Conservation (phyloP, 257 asterid species). For the Rhazya stricta region DNA sequence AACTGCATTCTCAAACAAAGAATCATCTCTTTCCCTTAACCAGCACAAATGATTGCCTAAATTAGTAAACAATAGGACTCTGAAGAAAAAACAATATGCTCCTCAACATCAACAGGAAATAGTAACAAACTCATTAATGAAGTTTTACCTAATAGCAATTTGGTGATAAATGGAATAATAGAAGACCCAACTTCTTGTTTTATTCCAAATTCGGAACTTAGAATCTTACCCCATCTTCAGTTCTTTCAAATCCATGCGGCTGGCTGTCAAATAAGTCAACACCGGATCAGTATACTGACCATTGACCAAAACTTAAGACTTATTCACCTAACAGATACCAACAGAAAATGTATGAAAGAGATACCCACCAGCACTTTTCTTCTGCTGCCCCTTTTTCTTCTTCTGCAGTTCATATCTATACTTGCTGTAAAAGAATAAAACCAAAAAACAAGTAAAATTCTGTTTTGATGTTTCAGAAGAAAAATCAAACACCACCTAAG, state of each 20-base stretch:
- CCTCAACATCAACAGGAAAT: not conserved
- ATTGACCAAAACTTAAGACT: not conserved
- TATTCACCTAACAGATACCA: conserved; percentile 13
- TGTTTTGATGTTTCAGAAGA: not conserved
- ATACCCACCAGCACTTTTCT: conserved; percentile 67
- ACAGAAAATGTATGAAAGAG: conserved; percentile 14
- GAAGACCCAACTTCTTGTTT: not conserved
- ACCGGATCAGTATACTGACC: conserved; percentile 17
- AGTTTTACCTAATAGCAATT: conserved; percentile 1
- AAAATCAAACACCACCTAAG: not conserved
- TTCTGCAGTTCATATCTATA: conserved; percentile 85
- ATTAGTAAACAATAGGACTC: not conserved
- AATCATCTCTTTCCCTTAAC: not conserved
- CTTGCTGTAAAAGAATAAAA: conserved; percentile 47
- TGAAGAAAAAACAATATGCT: not conserved
- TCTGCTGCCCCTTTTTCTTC: conserved; percentile 95
- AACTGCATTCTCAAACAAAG: not conserved
- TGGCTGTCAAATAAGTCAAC: conserved; percentile 52
- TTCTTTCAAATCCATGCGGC: conserved; percentile 94
- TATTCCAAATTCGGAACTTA: not conserved
- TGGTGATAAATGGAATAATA: not conserved
- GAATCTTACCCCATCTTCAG: conserved; percentile 91
- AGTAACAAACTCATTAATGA: not conserved
- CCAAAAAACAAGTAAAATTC: not conserved
- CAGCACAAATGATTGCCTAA: not conserved